Evolutionary conservation across 1,139 yeast species (phyloP), one percentile per base, ranked within the genome.

Genomic region (Lodderomyces margitis): DNA sequence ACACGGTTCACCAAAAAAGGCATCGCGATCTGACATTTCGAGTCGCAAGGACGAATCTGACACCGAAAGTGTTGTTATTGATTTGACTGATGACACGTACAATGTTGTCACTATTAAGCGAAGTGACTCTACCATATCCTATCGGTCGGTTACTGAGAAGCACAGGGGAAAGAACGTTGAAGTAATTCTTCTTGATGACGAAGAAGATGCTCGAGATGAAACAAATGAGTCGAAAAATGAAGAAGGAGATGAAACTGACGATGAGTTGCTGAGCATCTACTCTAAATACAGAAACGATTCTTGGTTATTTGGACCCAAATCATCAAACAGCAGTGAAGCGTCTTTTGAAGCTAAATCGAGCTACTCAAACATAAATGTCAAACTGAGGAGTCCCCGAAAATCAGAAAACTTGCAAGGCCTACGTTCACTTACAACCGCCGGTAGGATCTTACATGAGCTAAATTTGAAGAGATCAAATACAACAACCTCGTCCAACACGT

Each of bases 171-270:
- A 63, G 40, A 61, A 66, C 12, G 69, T 70, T 1, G 80, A 75
- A 49, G 76, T 72, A 2, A 77, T 75, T 4, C 59, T 70, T 50
- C 72, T 69, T 3, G 74, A 68, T 25, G 72, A 67, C 33, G 70
- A 64, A 4, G 59, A 49, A 3, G 57, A 54, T 4, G 59, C 54
- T 11, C 58, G 58, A 14, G 66, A 64, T 34, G n/a, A 62, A 57
- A 7, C 17, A 61, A 61, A 27, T 59, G 58, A 47, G 19, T 4
- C 14, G 23, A 24, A 12, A 23, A 15, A 17, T 3, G 28, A 14
- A 3, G 33, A 31, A 10, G 42, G 35, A 8, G 37, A 47, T 2
- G 58, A 53, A 7, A 57, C 53, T 12, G 59, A 59, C 12, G 68
- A 65, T 41, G 74, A 68, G 20, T 57, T 68, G 39, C 56, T 57